phyloP scores from a whole-genome alignment of 1,284 basidiomycete genomes.

The Pseudozyma pruni region DNA sequence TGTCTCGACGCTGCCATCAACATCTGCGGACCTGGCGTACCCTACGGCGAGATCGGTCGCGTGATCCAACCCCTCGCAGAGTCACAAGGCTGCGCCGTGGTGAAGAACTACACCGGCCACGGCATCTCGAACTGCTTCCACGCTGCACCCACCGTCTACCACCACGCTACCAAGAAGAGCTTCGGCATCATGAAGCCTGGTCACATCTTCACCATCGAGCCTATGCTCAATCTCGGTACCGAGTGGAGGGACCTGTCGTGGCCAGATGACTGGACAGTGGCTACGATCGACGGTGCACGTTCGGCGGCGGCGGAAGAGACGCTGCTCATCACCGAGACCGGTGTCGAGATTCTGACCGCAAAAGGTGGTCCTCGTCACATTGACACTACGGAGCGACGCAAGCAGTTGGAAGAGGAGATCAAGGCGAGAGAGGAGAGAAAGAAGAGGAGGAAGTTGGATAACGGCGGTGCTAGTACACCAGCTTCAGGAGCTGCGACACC shows the following conservation, averaged over 20 bases:
- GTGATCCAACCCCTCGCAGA: conserved; percentile 75
- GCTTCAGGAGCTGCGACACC: conserved; percentile 35
- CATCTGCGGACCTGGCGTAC: conserved; percentile 80
- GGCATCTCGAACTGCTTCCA: conserved; percentile 89
- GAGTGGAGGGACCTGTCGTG: conserved; percentile 62
- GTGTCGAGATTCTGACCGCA: conserved; percentile 66
- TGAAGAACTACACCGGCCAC: conserved; percentile 81
- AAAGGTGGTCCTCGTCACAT: conserved; percentile 57
- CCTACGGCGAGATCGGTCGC: conserved; percentile 79
- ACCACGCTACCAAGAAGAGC: conserved; percentile 71
- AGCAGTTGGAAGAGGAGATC: conserved; percentile 38
- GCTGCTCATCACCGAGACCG: conserved; percentile 63
- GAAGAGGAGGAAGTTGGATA: conserved; percentile 42
- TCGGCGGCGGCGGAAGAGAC: conserved; percentile 66
- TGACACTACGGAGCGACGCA: conserved; percentile 61
- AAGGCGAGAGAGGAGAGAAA: conserved; percentile 39
- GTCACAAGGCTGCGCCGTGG: conserved; percentile 74
- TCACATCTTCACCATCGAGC: conserved; percentile 66
- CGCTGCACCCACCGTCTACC: conserved; percentile 83
- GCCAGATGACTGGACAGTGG: conserved; percentile 67
- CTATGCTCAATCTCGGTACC: conserved; percentile 65
- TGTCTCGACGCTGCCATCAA: conserved; percentile 79
- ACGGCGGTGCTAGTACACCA: conserved; percentile 14
- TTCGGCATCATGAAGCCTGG: conserved; percentile 66
- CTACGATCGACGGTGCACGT: conserved; percentile 60